A percentile compares a stretch with the other conserved stretches of the same genome.
phyloP scores from a whole-genome alignment of 2,329 filamentous ascomycete species.

The Thielaviopsis musarum region DNA sequence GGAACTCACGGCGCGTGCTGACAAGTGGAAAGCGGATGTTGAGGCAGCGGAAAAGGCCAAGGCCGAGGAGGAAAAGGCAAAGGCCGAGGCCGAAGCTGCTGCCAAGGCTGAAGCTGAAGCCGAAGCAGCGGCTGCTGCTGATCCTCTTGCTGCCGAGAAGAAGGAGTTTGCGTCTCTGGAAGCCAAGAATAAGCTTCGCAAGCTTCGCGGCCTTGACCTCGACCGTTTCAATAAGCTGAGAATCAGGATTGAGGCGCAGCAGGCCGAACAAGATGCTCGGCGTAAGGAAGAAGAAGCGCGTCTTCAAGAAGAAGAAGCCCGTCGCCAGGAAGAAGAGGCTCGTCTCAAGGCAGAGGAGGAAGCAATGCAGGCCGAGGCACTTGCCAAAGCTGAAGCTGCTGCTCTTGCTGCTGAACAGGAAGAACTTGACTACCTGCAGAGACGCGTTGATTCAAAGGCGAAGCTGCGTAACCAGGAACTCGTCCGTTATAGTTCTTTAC shows the following conservation, averaged over 20 bases:
- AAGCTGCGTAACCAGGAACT: neutral
- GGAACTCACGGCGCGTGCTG: neutral
- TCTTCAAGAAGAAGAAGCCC: neutral
- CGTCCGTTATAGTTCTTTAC: neutral
- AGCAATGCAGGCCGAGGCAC: neutral
- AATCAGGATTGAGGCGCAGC: conserved; percentile 1
- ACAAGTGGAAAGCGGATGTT: neutral
- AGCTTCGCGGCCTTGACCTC: conserved; percentile 8
- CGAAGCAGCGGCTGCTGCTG: neutral
- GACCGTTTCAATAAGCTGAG: conserved; percentile 9
- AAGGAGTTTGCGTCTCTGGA: conserved; percentile 37
- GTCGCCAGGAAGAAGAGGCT: neutral
- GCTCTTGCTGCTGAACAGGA: conserved; percentile 16
- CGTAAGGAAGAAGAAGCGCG: neutral
- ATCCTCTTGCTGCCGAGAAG: conserved; percentile 25
- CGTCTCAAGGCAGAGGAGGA: conserved; percentile 2
- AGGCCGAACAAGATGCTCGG: neutral
- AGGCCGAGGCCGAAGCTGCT: neutral
- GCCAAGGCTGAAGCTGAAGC: neutral
- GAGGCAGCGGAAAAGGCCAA: neutral
- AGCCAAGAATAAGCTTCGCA: conserved; percentile 22
- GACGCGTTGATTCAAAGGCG: neutral
- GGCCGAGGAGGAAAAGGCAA: neutral
- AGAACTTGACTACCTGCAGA: conserved; percentile 6
- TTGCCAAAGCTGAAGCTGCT: conserved; percentile 1